These are phyloP conservation scores for Candida ponderosae DNA, from an alignment of 805 yeast species.

Conservation along the genomic window DNA sequence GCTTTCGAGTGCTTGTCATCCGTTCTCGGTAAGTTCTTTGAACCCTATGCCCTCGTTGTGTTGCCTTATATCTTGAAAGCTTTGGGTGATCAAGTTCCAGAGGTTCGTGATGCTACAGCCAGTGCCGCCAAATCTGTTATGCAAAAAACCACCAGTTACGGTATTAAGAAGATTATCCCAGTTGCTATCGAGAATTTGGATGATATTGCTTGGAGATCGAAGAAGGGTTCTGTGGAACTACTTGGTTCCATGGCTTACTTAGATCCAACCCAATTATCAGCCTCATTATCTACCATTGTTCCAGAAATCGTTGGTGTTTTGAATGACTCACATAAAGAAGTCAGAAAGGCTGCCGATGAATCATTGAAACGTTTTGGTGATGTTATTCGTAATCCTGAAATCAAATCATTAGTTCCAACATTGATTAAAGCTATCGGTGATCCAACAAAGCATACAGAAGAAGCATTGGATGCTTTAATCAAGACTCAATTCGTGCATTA, in stretches of 20 bases:
- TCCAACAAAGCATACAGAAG: slow-evolving; percentile 85
- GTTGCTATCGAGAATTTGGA: slow-evolving; percentile 80
- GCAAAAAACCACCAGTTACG: slow-evolving; percentile 87
- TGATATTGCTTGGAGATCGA: slow-evolving; percentile 91
- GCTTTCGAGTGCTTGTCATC: slow-evolving; percentile 80
- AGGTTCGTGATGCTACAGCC: slow-evolving; percentile 85
- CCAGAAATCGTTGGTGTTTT: slow-evolving; percentile 95
- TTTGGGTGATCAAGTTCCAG: slow-evolving; percentile 78
- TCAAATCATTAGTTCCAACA: slow-evolving; percentile 82
- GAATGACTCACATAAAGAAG: slow-evolving; percentile 95
- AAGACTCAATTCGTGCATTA: slow-evolving; percentile 94
- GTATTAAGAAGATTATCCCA: slow-evolving; percentile 87
- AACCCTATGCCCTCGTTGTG: slow-evolving; percentile 88
- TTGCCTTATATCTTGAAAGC: slow-evolving; percentile 74
- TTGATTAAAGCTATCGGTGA: slow-evolving; percentile 91
- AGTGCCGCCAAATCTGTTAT: slow-evolving; percentile 81
- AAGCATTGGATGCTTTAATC: slow-evolving; percentile 77
- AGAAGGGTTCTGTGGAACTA: slow-evolving; percentile 93
- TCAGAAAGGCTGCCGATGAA: slow-evolving; percentile 88
- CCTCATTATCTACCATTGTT: slow-evolving; percentile 81
- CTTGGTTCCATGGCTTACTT: slow-evolving; percentile 97
- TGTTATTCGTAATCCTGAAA: slow-evolving; percentile 95
- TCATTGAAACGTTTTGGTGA: slow-evolving; percentile 90
- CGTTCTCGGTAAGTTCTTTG: slow-evolving; percentile 70
- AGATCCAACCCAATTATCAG: slow-evolving; percentile 88